These are phyloP conservation scores for Apiotrichum gamsii DNA, from an alignment of 1,284 basidiomycete genomes.

Conservation along the genomic window DNA sequence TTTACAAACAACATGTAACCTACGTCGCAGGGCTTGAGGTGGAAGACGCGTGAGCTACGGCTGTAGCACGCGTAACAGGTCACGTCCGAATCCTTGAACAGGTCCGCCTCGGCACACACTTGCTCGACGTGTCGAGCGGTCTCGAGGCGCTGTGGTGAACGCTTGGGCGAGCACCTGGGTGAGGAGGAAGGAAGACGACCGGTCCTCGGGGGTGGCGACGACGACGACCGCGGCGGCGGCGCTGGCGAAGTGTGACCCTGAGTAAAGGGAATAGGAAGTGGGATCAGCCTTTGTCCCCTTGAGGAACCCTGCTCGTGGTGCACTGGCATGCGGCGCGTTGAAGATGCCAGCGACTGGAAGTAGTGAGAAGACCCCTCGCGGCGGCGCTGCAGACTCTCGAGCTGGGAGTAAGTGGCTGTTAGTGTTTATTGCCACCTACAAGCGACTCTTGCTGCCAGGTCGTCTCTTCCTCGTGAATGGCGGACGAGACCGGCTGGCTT, in stretches of 20 bases:
- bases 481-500: too few relatives aligned
- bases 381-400: too few relatives aligned
- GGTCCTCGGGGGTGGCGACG: too few relatives aligned
- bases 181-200: neutral
- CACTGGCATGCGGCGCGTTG: too few relatives aligned
- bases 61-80: slow-evolving; percentile 21
- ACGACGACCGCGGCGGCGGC: too few relatives aligned
- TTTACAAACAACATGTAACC: neutral
- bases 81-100: neutral
- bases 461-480: too few relatives aligned
- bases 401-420: too few relatives aligned
- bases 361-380: too few relatives aligned
- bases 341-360: too few relatives aligned
- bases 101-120: neutral
- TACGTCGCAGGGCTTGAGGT: slow-evolving; percentile 30
- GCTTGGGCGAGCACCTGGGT: neutral
- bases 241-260: neutral
- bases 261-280: neutral
- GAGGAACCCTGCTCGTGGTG: too few relatives aligned
- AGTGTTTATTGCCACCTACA: too few relatives aligned
- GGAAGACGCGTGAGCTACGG: slow-evolving; percentile 12
- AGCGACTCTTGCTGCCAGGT: too few relatives aligned
- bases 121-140: neutral
- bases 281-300: neutral
- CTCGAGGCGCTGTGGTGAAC: neutral